Percentiles rank a stretch among this genome's conserved stretches.
These are phyloP conservation scores for Chrysanthemum seticuspe DNA, from an alignment of 129 eudicot species.

Conservation along the genomic window DNA sequence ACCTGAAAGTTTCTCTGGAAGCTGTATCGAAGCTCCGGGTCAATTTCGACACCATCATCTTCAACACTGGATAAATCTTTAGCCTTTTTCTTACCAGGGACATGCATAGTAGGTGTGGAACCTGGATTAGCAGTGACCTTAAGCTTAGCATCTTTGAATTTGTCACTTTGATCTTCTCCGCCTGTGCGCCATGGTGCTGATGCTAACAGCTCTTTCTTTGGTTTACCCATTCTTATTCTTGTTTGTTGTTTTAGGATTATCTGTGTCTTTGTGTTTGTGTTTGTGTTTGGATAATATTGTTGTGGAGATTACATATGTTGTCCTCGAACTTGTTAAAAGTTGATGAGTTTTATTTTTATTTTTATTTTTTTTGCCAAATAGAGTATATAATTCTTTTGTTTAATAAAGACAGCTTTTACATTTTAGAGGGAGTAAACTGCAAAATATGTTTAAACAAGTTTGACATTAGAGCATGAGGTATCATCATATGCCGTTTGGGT, in stretches of 20 bases:
- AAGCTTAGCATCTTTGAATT: constrained; percentile 81
- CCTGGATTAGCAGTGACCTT: constrained; percentile 86
- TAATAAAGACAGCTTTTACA: no score
- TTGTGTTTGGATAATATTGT: constrained; percentile 13
- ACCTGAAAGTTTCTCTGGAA: constrained; percentile 94
- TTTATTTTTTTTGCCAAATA: no score
- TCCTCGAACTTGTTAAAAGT: no score
- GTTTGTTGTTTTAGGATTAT: neutral
- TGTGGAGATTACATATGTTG: no score
- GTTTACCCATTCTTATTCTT: constrained; percentile 51
- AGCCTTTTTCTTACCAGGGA: constrained; percentile 61
- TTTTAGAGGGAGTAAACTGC: no score
- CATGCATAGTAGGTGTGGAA: constrained; percentile 79
- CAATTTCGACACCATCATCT: constrained; percentile 68
- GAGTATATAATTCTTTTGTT: neutral
- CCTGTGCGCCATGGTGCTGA: constrained; percentile 96
- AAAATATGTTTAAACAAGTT: no score
- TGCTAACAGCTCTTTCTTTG: constrained; percentile 75
- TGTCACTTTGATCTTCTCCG: constrained; percentile 42
- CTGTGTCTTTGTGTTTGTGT: no score
- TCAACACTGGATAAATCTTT: constrained; percentile 26
- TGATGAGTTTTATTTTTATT: no score
- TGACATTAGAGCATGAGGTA: no score
- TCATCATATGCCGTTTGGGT: no score
- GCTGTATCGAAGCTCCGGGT: constrained; percentile 94